Evolutionary conservation across 2,329 filamentous ascomycete species (phyloP).

Genomic region (Nothomitra cinnamomea): DNA sequence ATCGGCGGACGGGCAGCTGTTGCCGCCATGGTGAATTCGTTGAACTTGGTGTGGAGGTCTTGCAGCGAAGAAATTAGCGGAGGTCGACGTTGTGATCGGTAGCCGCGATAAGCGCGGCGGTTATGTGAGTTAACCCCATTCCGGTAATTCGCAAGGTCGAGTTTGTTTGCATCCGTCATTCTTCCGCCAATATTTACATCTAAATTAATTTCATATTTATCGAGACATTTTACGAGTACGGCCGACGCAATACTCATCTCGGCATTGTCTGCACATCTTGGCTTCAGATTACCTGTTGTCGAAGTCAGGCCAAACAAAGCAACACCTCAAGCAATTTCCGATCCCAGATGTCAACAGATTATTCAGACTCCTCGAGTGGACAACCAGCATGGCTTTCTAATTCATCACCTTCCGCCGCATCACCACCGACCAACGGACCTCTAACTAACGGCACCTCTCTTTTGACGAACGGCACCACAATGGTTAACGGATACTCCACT

Average conservation of each 20-base stretch:
- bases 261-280: too few relatives aligned
- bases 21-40: background rate
- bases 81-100: too few relatives aligned
- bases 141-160: background rate
- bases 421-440: background rate
- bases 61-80: background rate
- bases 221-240: too few relatives aligned
- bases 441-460: background rate
- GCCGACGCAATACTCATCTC: too few relatives aligned
- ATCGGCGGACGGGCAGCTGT: background rate
- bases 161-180: background rate
- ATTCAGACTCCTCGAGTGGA: background rate
- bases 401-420: background rate
- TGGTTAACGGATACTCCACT: background rate
- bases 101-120: background rate
- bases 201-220: too few relatives aligned
- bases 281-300: too few relatives aligned
- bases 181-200: too few relatives aligned
- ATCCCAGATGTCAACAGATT: background rate
- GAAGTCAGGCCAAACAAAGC: too few relatives aligned
- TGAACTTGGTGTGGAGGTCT: background rate
- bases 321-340: background rate
- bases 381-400: background rate
- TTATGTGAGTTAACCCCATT: background rate
- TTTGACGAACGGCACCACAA: background rate